phyloP scores from a whole-genome alignment of 208 protist species.

The Leishmania aethiopica region DNA sequence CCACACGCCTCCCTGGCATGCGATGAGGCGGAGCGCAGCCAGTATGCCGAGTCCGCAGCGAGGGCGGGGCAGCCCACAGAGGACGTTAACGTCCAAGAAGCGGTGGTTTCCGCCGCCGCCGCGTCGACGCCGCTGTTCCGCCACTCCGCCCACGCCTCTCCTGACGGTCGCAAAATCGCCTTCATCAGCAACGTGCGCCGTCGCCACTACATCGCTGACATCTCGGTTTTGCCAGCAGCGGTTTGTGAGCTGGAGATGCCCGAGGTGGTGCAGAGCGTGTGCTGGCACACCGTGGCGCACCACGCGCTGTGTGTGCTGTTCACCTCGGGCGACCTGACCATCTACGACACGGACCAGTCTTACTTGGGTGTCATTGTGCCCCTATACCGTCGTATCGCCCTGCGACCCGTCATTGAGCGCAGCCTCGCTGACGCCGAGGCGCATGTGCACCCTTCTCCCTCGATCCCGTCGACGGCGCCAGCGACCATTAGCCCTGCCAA shows the following conservation, averaged over 20 bases:
- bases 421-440: conserved; percentile 21
- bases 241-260: conserved; percentile 65
- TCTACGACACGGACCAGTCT: conserved; percentile 43
- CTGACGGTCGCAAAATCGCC: conserved; percentile 55
- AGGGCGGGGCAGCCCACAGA: neutral
- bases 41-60: conserved; percentile 8
- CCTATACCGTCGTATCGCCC: conserved; percentile 27
- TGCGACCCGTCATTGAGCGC: conserved; percentile 21
- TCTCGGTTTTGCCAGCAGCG: conserved; percentile 33
- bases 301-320: conserved; percentile 63
- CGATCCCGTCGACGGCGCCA: neutral
- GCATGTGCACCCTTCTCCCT: neutral
- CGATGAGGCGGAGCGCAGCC: conserved; percentile 7
- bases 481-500: too few species aligned
- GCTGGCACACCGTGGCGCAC: conserved; percentile 56
- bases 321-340: conserved; percentile 39
- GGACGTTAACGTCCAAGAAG: neutral
- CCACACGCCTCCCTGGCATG: conserved; percentile 28
- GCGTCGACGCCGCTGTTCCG: conserved; percentile 19
- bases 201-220: conserved; percentile 72
- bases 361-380: conserved; percentile 43
- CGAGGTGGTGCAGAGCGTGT: conserved; percentile 54
- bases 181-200: conserved; percentile 52
- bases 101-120: neutral
- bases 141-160: conserved; percentile 59